These are phyloP conservation scores for Alternaria alternata DNA, from an alignment of 2,329 filamentous ascomycete species.

Conservation along the genomic window DNA sequence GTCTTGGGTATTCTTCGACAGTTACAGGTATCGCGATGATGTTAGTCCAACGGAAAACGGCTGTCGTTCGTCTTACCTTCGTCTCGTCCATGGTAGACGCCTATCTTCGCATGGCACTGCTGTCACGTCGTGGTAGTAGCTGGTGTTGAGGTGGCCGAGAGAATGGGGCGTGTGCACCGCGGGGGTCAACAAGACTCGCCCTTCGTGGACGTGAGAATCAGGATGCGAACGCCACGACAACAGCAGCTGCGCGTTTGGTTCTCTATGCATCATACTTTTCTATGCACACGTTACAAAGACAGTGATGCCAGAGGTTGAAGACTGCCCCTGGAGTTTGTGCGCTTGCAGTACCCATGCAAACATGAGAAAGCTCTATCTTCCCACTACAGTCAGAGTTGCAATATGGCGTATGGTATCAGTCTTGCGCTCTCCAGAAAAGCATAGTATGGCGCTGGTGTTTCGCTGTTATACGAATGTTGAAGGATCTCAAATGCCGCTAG, in stretches of 20 bases:
- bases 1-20: neutral
- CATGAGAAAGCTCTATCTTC: neutral
- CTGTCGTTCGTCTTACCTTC: neutral
- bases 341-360: neutral
- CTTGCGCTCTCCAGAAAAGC: neutral
- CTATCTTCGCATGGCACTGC: neutral
- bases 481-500: neutral
- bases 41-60: neutral
- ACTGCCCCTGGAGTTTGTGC: neutral
- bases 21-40: neutral
- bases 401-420: neutral
- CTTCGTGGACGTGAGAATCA: slow-evolving; percentile 1
- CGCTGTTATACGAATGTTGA: neutral
- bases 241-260: neutral
- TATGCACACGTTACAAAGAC: neutral
- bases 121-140: neutral
- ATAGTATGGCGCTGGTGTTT: neutral
- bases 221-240: neutral
- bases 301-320: neutral
- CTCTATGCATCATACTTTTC: neutral
- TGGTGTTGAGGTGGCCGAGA: neutral
- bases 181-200: slow-evolving; percentile 5
- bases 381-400: neutral
- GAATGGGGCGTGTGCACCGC: neutral
- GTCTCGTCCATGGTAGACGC: neutral